Evolutionary conservation across 164 flowering plant species (phyloP).

Genomic region (Piper longum): DNA sequence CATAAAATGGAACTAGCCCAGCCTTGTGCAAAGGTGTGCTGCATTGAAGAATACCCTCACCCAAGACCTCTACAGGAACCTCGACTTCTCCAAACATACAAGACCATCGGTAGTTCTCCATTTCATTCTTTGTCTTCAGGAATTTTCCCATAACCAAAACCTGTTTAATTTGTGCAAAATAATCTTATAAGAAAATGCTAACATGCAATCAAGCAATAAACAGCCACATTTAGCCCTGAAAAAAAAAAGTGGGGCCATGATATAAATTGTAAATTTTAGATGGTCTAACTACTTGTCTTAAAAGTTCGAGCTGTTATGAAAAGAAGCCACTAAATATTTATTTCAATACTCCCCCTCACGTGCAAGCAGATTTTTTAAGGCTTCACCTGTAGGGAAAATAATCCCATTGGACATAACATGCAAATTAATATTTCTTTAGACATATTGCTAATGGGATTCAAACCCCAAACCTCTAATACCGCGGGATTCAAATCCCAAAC

Average conservation of each 20-base stretch:
- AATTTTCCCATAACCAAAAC: conserved; percentile 69
- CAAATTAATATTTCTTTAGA: too few species aligned
- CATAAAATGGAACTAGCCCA: conserved; percentile 62
- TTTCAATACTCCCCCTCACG: too few species aligned
- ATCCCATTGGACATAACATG: too few species aligned
- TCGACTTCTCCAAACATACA: conserved; percentile 85
- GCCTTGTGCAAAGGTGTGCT: conserved; percentile 41
- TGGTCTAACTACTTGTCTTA: too few species aligned
- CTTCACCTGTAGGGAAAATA: too few species aligned
- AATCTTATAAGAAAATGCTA: conserved; percentile 2
- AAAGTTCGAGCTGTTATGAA: too few species aligned
- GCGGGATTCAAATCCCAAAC: too few species aligned
- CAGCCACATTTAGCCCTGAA: background rate
- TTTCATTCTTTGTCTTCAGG: conserved; percentile 36
- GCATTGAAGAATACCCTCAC: conserved; percentile 38
- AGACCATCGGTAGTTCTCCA: conserved; percentile 45
- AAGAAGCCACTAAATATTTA: too few species aligned
- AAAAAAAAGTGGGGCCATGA: background rate
- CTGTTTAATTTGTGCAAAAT: conserved; percentile 23
- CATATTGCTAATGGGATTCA: too few species aligned
- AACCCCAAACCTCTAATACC: too few species aligned
- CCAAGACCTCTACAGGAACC: conserved; percentile 47
- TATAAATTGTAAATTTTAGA: too few species aligned
- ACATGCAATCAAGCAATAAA: background rate
- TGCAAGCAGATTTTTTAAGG: too few species aligned